phyloP scores from a whole-genome alignment of 768 basidiomycete species.

The Hygrophorus pudorinus region DNA sequence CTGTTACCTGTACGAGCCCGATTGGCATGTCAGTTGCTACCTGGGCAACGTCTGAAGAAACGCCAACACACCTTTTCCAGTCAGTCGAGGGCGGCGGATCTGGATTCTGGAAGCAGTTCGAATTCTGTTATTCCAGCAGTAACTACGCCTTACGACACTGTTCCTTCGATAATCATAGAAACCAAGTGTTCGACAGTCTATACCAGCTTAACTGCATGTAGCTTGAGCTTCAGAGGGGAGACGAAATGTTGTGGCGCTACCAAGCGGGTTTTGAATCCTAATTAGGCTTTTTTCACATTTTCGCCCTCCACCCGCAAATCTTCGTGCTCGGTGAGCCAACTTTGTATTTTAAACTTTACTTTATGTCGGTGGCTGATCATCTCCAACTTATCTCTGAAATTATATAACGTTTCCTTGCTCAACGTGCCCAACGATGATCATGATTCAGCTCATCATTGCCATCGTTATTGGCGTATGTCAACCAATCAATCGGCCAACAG shows the following conservation, averaged over 20 bases:
- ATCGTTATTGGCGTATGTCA: conserved; percentile 25
- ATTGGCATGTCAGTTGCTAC: too few species aligned
- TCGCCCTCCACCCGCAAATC: conserved; percentile 45
- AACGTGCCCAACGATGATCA: conserved; percentile 18
- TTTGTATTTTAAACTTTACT: conserved; percentile 60
- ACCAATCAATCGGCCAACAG: conserved; percentile 22
- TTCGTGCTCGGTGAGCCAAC: conserved; percentile 63
- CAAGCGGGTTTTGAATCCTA: conserved; percentile 5
- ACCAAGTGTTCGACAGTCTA: too few species aligned
- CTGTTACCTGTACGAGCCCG: too few species aligned
- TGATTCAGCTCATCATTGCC: conserved; percentile 15
- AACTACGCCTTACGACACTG: not conserved
- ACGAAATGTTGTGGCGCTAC: not conserved
- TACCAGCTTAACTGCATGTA: too few species aligned
- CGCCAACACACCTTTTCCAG: too few species aligned
- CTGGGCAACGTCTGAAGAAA: too few species aligned
- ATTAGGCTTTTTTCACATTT: conserved; percentile 19
- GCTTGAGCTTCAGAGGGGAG: not conserved
- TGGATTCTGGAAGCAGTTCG: too few species aligned
- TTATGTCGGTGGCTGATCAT: conserved; percentile 30
- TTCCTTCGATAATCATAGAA: too few species aligned
- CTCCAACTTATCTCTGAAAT: conserved; percentile 18
- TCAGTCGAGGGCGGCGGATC: too few species aligned
- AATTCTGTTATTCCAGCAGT: not conserved
- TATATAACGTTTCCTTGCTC: conserved; percentile 16